Evolutionary conservation across 2,329 filamentous ascomycete genomes (phyloP).

Genomic region (Aspergillus fructus): DNA sequence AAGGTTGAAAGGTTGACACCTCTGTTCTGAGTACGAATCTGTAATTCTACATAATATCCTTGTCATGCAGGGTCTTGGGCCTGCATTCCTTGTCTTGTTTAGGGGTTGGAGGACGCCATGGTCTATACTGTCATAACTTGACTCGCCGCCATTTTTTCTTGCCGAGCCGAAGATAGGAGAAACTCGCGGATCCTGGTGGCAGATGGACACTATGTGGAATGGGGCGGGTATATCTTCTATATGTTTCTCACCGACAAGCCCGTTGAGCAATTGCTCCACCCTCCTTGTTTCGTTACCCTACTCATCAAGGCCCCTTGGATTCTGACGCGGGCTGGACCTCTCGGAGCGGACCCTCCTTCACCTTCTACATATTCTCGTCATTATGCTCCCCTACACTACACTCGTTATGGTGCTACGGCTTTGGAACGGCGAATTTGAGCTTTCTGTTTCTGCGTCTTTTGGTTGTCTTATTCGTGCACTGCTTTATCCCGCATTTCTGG

Average conservation of each 20-base stretch:
- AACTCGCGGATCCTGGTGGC: constrained; percentile 17
- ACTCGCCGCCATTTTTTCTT: background rate
- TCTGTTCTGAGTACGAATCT: constrained; percentile 16
- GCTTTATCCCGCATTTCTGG: constrained; percentile 20
- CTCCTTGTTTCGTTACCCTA: constrained; percentile 11
- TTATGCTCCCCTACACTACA: constrained; percentile 22
- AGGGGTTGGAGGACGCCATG: constrained; percentile 21
- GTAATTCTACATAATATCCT: constrained; percentile 23
- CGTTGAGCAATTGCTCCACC: constrained; percentile 9
- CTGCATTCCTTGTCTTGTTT: constrained; percentile 20
- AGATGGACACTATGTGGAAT: constrained; percentile 18
- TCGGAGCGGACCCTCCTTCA: constrained; percentile 25
- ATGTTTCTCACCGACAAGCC: constrained; percentile 8
- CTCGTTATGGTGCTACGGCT: constrained; percentile 39
- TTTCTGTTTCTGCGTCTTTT: constrained; percentile 16
- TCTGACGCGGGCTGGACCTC: constrained; percentile 14
- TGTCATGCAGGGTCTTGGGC: constrained; percentile 21
- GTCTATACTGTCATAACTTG: constrained; percentile 18
- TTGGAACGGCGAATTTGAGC: constrained; percentile 36
- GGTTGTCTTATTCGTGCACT: constrained; percentile 16
- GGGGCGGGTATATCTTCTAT: constrained; percentile 17
- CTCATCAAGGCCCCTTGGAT: constrained; percentile 14
- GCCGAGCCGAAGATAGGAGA: constrained; percentile 17
- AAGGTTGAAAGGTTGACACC: constrained; percentile 33
- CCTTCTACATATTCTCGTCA: constrained; percentile 18